These are phyloP conservation scores for Elsinoe australis DNA, from an alignment of 2,329 filamentous ascomycete species.

Conservation along the genomic window DNA sequence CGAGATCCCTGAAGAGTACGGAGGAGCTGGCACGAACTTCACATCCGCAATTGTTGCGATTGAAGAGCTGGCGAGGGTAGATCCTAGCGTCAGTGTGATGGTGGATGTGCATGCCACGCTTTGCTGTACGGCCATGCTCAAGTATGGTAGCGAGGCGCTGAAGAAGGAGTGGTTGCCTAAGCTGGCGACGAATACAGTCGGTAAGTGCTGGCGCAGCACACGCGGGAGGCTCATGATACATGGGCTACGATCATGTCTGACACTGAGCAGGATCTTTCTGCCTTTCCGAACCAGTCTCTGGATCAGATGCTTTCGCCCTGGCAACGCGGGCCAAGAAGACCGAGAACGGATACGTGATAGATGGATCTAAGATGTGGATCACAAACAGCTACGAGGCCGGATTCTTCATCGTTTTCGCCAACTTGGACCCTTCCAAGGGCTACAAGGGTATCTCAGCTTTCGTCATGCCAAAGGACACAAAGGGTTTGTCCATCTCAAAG, in stretches of 20 bases:
- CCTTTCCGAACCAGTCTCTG: slow-evolving; percentile 83
- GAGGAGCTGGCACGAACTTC: slow-evolving; percentile 98
- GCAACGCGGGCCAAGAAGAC: slow-evolving; percentile 85
- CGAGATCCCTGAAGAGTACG: slow-evolving; percentile 95
- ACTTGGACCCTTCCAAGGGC: slow-evolving; percentile 81
- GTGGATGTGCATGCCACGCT: slow-evolving; percentile 98
- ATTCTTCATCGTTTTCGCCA: slow-evolving; percentile 97
- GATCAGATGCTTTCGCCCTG: slow-evolving; percentile 91
- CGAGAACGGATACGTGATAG: slow-evolving; percentile 73
- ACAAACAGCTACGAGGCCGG: slow-evolving; percentile 91
- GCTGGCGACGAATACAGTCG: slow-evolving; percentile 82
- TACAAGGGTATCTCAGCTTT: slow-evolving; percentile 98
- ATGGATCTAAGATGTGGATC: slow-evolving; percentile 99
- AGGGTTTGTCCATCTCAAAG: slow-evolving; percentile 92
- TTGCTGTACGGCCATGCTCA: slow-evolving; percentile 86
- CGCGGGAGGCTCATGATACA: background rate
- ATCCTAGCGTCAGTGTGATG: slow-evolving; percentile 90
- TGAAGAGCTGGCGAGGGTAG: slow-evolving; percentile 88
- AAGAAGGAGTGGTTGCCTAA: slow-evolving; percentile 86
- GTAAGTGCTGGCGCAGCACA: slow-evolving; percentile 30
- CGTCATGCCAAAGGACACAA: slow-evolving; percentile 79
- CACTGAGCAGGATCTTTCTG: slow-evolving; percentile 63
- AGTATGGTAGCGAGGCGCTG: slow-evolving; percentile 66
- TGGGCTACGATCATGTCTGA: slow-evolving; percentile 7
- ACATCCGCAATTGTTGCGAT: slow-evolving; percentile 93